A percentile compares a stretch with the other conserved stretches of the same genome.
These are phyloP conservation scores for Vigna reflexopilosa DNA, from an alignment of 306 rosid genomes.

Conservation along the genomic window DNA sequence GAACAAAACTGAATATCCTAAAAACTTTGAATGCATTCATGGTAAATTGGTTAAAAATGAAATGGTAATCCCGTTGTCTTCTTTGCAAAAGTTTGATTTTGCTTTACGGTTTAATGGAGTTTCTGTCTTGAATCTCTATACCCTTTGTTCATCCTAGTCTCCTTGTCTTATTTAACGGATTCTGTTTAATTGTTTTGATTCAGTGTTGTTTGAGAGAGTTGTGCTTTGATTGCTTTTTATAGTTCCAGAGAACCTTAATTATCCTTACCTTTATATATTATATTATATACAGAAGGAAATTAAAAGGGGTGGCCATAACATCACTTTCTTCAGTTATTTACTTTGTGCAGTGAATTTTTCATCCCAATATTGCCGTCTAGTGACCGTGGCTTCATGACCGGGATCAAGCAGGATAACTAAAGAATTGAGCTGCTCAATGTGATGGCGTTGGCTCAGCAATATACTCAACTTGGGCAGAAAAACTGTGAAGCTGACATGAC, in stretches of 20 bases:
- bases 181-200: background rate
- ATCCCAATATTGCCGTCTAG: too few relatives aligned
- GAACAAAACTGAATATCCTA: constrained; percentile 2
- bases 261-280: background rate
- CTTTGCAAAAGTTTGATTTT: background rate
- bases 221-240: background rate
- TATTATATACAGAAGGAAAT: too few relatives aligned
- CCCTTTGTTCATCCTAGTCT: background rate
- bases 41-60: constrained; percentile 25
- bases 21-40: constrained; percentile 8
- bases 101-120: background rate
- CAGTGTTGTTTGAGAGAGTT: background rate
- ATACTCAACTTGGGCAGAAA: background rate
- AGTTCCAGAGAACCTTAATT: background rate
- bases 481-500: constrained; percentile 10
- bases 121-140: background rate
- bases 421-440: background rate
- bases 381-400: background rate
- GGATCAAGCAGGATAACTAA: background rate
- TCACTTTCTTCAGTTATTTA: background rate
- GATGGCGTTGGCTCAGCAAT: background rate
- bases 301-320: background rate
- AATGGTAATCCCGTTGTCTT: background rate
- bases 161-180: background rate
- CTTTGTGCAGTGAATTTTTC: background rate